phyloP scores from a whole-genome alignment of 2,329 filamentous ascomycete genomes.

The Xylariaceae sp. region DNA sequence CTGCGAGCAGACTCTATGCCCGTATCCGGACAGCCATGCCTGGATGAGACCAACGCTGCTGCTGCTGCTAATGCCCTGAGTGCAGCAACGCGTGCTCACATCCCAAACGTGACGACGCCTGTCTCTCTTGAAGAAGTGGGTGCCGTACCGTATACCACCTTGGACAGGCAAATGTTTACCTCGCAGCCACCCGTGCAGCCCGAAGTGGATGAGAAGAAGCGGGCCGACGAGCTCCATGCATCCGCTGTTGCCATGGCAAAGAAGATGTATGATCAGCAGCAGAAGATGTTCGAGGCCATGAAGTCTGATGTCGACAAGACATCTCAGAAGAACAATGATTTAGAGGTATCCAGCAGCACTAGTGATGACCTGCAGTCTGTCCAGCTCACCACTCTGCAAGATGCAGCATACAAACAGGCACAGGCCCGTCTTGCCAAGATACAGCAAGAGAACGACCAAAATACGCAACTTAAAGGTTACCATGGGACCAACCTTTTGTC shows the following conservation, averaged over 20 bases:
- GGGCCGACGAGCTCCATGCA: conserved; percentile 67
- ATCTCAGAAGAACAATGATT: conserved; percentile 27
- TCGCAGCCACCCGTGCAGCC: conserved; percentile 65
- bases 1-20: conserved; percentile 62
- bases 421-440: conserved; percentile 78
- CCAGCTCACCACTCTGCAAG: conserved; percentile 64
- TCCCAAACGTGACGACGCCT: conserved; percentile 39
- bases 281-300: conserved; percentile 52
- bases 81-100: conserved; percentile 65
- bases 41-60: conserved; percentile 55
- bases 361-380: conserved; percentile 45
- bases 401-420: conserved; percentile 80
- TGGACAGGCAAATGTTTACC: conserved; percentile 71
- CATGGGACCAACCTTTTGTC: conserved; percentile 52
- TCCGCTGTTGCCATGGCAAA: conserved; percentile 87
- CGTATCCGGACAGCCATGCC: conserved; percentile 41
- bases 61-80: conserved; percentile 64
- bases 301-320: conserved; percentile 35
- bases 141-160: conserved; percentile 61
- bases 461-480: conserved; percentile 65
- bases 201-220: conserved; percentile 69
- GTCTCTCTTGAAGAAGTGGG: conserved; percentile 55
- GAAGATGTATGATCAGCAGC: conserved; percentile 72
- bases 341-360: conserved; percentile 31
- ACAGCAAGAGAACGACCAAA: conserved; percentile 61